Percentiles rank a stretch among this genome's conserved stretches.
These are phyloP conservation scores for Triangularia setosa DNA, from an alignment of 2,329 filamentous ascomycete species.

Conservation along the genomic window DNA sequence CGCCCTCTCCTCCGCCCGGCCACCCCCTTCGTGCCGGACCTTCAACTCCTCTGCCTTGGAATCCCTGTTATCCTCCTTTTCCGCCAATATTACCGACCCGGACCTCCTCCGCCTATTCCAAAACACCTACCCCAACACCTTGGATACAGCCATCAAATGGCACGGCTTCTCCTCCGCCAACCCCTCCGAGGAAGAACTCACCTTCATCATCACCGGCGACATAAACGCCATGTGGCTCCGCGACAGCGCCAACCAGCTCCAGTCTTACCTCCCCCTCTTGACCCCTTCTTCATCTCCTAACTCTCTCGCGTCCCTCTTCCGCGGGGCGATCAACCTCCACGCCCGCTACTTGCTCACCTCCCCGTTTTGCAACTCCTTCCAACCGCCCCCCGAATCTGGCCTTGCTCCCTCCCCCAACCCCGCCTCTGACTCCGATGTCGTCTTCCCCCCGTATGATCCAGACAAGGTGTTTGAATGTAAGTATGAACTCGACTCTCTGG, in stretches of 20 bases:
- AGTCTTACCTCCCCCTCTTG: slow-evolving; percentile 66
- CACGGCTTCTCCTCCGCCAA: slow-evolving; percentile 56
- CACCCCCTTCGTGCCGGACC: slow-evolving; percentile 70
- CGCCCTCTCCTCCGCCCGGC: slow-evolving; percentile 75
- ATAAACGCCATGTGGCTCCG: slow-evolving; percentile 43
- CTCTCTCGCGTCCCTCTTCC: slow-evolving; percentile 58
- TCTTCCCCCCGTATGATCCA: slow-evolving; percentile 62
- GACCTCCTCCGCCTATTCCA: slow-evolving; percentile 68
- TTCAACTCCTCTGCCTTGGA: slow-evolving; percentile 77
- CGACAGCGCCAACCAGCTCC: slow-evolving; percentile 60
- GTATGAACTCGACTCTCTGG: slow-evolving; percentile 88
- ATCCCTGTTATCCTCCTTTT: slow-evolving; percentile 65
- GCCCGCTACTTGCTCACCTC: slow-evolving; percentile 61
- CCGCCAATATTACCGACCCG: slow-evolving; percentile 72
- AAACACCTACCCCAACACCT: slow-evolving; percentile 70
- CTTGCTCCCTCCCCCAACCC: slow-evolving; percentile 55
- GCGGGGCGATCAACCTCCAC: slow-evolving; percentile 74
- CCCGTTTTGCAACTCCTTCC: slow-evolving; percentile 93
- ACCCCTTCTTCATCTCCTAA: slow-evolving; percentile 28
- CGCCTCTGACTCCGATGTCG: slow-evolving; percentile 56
- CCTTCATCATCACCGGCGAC: slow-evolving; percentile 56
- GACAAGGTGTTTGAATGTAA: slow-evolving; percentile 88
- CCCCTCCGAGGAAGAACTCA: slow-evolving; percentile 56
- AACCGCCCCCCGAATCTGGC: slow-evolving; percentile 74
- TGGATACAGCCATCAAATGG: slow-evolving; percentile 71